Percentiles rank a stretch among this genome's conserved stretches.
These are phyloP conservation scores for Arthroderma sp. DNA, from an alignment of 2,329 filamentous ascomycete species.

Conservation along the genomic window DNA sequence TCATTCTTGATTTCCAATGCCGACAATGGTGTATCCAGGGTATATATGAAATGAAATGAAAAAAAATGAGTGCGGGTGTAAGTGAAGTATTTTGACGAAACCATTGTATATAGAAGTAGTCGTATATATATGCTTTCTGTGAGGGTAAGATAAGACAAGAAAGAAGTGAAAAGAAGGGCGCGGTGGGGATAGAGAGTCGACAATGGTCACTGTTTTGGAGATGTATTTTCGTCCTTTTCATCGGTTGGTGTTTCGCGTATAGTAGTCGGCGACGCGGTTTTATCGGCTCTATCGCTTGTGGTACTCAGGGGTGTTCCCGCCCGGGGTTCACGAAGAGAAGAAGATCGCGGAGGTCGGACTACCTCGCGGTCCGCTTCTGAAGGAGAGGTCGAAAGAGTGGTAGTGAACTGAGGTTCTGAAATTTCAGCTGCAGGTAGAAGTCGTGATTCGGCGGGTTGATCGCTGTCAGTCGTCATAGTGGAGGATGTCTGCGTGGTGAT, in stretches of 20 bases:
- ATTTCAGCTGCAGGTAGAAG: constrained; percentile 11
- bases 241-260: neutral
- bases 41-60: neutral
- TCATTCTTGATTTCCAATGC: neutral
- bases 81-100: neutral
- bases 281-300: constrained; percentile 2
- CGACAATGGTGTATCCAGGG: neutral
- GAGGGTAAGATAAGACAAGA: neutral
- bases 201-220: neutral
- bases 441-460: constrained; percentile 5
- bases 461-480: neutral
- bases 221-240: neutral
- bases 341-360: constrained; percentile 26
- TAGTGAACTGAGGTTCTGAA: constrained; percentile 12
- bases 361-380: constrained; percentile 16
- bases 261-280: neutral
- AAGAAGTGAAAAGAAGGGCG: neutral
- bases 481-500: neutral
- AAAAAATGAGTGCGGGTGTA: neutral
- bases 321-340: constrained; percentile 19
- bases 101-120: neutral
- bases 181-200: constrained; percentile 1
- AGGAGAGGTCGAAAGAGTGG: constrained; percentile 21
- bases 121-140: no score
- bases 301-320: constrained; percentile 3